Evolutionary conservation across 495 filamentous ascomycete species (phyloP).

Genomic region (Penicillium antarcticum): DNA sequence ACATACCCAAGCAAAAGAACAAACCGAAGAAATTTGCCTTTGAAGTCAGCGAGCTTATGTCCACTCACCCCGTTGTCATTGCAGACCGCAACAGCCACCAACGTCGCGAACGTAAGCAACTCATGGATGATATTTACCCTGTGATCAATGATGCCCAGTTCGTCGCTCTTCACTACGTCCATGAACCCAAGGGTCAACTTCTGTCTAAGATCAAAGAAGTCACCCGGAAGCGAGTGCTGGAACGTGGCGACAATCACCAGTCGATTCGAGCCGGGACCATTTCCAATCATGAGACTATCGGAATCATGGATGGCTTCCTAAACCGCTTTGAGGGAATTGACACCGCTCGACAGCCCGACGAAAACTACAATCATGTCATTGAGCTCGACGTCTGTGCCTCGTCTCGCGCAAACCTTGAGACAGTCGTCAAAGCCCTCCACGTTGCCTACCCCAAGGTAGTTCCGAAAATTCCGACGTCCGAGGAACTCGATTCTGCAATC

Average conservation of each 20-base stretch:
- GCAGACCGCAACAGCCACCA: slow-evolving; percentile 95
- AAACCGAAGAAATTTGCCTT: slow-evolving; percentile 71
- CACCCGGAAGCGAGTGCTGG: slow-evolving; percentile 75
- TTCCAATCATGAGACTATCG: slow-evolving; percentile 62
- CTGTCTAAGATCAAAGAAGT: slow-evolving; percentile 63
- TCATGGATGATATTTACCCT: slow-evolving; percentile 72
- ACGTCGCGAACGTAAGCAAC: slow-evolving; percentile 77
- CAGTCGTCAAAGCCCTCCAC: slow-evolving; percentile 65
- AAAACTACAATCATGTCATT: slow-evolving; percentile 76
- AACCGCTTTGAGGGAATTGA: slow-evolving; percentile 77
- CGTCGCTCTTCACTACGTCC: slow-evolving; percentile 91
- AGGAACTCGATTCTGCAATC: slow-evolving; percentile 81
- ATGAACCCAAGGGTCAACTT: slow-evolving; percentile 60
- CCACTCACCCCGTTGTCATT: slow-evolving; percentile 66
- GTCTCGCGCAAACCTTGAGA: slow-evolving; percentile 85
- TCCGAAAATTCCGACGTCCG: slow-evolving; percentile 59
- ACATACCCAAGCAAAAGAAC: slow-evolving; percentile 71
- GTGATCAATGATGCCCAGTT: slow-evolving; percentile 60
- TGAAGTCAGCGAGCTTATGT: slow-evolving; percentile 58
- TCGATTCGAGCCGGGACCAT: slow-evolving; percentile 82
- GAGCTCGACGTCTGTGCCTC: slow-evolving; percentile 72
- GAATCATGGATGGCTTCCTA: slow-evolving; percentile 96
- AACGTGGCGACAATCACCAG: slow-evolving; percentile 93
- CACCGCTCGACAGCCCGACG: slow-evolving; percentile 60
- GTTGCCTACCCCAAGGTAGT: slow-evolving; percentile 72